phyloP scores from a whole-genome alignment of 345 rosid species.

The Alliaria petiolata region DNA sequence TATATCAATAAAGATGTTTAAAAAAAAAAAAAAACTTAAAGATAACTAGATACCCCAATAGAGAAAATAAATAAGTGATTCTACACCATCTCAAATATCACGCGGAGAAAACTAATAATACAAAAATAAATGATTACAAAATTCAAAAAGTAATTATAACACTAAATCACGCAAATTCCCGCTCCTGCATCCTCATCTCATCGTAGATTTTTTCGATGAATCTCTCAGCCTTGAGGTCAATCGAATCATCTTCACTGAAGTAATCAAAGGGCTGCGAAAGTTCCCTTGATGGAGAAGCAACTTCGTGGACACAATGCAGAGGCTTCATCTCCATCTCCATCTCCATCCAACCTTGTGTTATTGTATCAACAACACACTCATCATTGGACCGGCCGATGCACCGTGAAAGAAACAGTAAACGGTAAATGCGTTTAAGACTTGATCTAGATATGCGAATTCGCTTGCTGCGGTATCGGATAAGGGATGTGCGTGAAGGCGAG shows the following conservation, averaged over 20 bases:
- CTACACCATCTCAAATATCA: constrained; percentile 7
- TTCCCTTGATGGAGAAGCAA: constrained; percentile 16
- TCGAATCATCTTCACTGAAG: constrained; percentile 37
- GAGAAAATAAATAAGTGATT: not conserved
- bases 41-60: not conserved
- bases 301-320: constrained; percentile 7
- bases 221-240: constrained; percentile 71
- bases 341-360: constrained; percentile 17
- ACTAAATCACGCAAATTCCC: constrained; percentile 26
- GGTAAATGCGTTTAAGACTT: not conserved
- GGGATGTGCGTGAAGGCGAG: constrained; percentile 45
- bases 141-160: not conserved
- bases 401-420: constrained; percentile 34
- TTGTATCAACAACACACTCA: constrained; percentile 1
- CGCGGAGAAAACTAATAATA: not conserved
- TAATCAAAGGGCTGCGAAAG: constrained; percentile 12
- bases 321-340: constrained; percentile 31
- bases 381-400: constrained; percentile 39
- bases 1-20: no score
- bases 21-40: no score
- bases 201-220: constrained; percentile 61
- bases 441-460: not conserved
- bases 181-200: constrained; percentile 66
- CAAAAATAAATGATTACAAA: not conserved
- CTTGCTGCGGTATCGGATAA: constrained; percentile 17